Base-by-base conservation (phyloP, 805 yeast genomes). In the Metschnikowia baotianmanensis region DNA sequence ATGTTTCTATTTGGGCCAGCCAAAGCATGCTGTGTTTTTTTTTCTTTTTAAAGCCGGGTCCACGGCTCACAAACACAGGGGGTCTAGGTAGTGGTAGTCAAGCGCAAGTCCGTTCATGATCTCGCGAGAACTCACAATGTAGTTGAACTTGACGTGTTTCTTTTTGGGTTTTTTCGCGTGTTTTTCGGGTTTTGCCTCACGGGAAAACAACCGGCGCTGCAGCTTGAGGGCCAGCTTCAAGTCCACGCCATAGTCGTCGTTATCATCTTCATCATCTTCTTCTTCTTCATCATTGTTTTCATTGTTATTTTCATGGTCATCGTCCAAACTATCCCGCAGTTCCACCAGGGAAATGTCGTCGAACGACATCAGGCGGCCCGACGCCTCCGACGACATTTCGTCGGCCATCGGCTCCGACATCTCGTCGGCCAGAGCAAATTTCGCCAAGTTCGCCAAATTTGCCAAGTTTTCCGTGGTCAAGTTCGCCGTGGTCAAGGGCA, bases 41-140 rank as follows among this genome's bases (percentile, higher is more conserved):
- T n/a, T 24, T 24, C n/a, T n/a, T n/a, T 7, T 24, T 8, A 5
- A 13, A 36, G 13, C 27, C n/a, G n/a, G n/a, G n/a, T n/a, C n/a
- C n/a, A n/a, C 25, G 5, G 3, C 23, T 53, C 51, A 61, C 36
- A 62, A 52, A 36, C 63, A 62, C 42, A 52, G 58, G 31, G 65
- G 58, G 50, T 69, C 74, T 44, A 69, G 56, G 41, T 61, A 67
- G 47, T 66, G 67, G 50, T 69, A 71, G 51, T 74, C 78, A 44
- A 66, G 61, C 20, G 66, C 57, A 21, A 62, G 61, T 16, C 71
- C 74, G 43, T 69, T 72, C 40, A 72, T 59, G 28, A 69, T 65
- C 49, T 73, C 77, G 41, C 79, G 60, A 6, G 72, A 63, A 39
- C 65, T 69, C 36, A 74, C 64, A 24, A 67, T 63, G 49, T 57